Evolutionary conservation across 108 stramenopile genomes (phyloP).

Genomic region (Skeletonema marinoi): DNA sequence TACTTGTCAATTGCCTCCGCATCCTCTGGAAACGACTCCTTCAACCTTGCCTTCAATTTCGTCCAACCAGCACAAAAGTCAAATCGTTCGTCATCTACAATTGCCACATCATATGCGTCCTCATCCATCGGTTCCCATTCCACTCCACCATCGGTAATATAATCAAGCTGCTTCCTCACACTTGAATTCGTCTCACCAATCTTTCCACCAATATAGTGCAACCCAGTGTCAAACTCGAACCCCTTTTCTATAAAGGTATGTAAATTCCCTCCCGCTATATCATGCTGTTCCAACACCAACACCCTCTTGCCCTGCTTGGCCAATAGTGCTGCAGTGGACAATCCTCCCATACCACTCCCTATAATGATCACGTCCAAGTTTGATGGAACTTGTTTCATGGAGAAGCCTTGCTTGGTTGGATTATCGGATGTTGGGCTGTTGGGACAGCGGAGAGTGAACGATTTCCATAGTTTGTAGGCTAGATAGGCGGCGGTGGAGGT

Average conservation of each 20-base stretch:
- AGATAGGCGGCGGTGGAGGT: slow-evolving; percentile 3
- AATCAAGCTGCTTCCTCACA: slow-evolving; percentile 29
- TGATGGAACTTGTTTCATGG: slow-evolving; percentile 12
- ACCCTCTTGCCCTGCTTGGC: slow-evolving; percentile 57
- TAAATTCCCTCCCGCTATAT: slow-evolving; percentile 54
- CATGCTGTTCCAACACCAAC: slow-evolving; percentile 61
- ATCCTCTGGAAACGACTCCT: slow-evolving; percentile 27
- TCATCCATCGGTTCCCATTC: slow-evolving; percentile 50
- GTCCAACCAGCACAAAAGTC: slow-evolving; percentile 27
- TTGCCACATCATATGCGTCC: slow-evolving; percentile 40
- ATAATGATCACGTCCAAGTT: slow-evolving; percentile 54
- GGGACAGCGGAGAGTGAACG: slow-evolving; percentile 3
- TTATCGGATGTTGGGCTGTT: slow-evolving; percentile 17
- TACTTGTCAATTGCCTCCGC: slow-evolving; percentile 27
- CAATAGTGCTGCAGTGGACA: slow-evolving; percentile 48
- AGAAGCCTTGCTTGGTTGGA: slow-evolving; percentile 44
- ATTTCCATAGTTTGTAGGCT: neutral
- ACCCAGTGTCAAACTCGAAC: slow-evolving; percentile 60
- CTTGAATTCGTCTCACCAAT: slow-evolving; percentile 23
- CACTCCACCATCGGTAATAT: slow-evolving; percentile 34
- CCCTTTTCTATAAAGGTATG: slow-evolving; percentile 63
- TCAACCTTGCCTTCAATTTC: slow-evolving; percentile 22
- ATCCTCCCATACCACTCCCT: slow-evolving; percentile 60
- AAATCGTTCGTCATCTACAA: slow-evolving; percentile 17
- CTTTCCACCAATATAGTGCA: slow-evolving; percentile 59